Conservation (phyloP, 2,329 filamentous ascomycete genomes). For the Sporothrix pallida region DNA sequence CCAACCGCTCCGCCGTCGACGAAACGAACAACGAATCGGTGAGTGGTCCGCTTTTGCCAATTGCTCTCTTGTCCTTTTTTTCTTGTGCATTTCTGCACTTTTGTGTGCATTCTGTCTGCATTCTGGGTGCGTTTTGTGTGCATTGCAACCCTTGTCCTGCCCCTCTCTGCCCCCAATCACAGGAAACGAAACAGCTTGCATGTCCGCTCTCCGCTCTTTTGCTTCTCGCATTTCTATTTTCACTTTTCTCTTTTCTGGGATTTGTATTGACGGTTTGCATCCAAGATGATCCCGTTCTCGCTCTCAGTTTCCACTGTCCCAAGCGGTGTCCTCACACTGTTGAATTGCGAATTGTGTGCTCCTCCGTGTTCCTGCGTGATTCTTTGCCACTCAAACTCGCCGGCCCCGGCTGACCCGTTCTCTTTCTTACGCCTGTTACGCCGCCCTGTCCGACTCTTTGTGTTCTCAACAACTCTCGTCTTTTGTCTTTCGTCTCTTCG, state of each 20-base stretch:
- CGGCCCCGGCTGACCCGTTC: background rate
- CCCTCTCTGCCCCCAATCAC: conserved; percentile 12
- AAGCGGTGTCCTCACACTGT: background rate
- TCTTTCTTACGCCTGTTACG: background rate
- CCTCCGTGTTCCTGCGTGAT: background rate
- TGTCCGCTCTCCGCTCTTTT: background rate
- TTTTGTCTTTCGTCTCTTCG: background rate
- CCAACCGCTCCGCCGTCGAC: background rate
- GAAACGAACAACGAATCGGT: background rate
- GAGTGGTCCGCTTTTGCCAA: background rate
- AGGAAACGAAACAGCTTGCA: background rate
- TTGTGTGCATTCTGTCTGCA: no score
- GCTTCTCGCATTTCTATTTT: no score
- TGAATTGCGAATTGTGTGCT: background rate
- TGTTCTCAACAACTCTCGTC: background rate
- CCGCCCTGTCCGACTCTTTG: background rate
- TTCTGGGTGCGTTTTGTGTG: background rate
- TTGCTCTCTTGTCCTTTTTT: background rate
- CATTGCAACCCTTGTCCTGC: conserved; percentile 15
- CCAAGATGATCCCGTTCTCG: background rate
- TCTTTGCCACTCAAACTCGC: conserved; percentile 17
- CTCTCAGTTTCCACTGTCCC: conserved; percentile 5
- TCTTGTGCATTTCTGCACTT: no score
- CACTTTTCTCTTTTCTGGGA: background rate
- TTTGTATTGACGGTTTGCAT: no score